Conservation (phyloP, 495 filamentous ascomycete species). For the Collariella sp. region DNA sequence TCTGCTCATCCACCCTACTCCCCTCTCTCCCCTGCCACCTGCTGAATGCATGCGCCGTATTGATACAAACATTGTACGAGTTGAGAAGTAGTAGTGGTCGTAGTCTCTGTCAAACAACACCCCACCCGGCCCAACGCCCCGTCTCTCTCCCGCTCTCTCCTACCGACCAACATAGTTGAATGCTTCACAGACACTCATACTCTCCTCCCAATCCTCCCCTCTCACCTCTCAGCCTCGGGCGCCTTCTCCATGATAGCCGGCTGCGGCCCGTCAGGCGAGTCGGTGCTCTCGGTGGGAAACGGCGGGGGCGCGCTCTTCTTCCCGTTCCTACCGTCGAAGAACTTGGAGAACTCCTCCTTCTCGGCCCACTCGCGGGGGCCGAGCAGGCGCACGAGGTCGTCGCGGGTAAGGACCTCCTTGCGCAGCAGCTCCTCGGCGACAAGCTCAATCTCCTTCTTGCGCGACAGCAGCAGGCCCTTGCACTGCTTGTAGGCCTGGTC, state of each 20-base stretch:
- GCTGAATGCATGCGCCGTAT: neutral
- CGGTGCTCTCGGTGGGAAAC: constrained; percentile 41
- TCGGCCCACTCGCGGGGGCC: constrained; percentile 77
- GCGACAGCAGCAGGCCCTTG: constrained; percentile 67
- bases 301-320: constrained; percentile 44
- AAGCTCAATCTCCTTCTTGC: constrained; percentile 78
- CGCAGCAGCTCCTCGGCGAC: constrained; percentile 86
- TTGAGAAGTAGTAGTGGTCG: neutral
- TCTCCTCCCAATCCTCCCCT: neutral
- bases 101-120: constrained; percentile 6
- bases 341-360: constrained; percentile 82
- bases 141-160: neutral
- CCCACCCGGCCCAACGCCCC: too few relatives aligned
- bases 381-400: constrained; percentile 83
- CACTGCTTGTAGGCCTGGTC: constrained; percentile 89
- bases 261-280: constrained; percentile 21
- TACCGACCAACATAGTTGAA: too few relatives aligned
- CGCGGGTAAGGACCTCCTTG: constrained; percentile 84
- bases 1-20: neutral
- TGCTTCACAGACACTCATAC: neutral
- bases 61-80: neutral
- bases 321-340: constrained; percentile 57
- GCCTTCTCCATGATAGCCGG: constrained; percentile 18
- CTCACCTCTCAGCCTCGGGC: constrained; percentile 2
- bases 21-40: neutral